These are phyloP conservation scores for Tolypocladium paradoxum DNA, from an alignment of 2,329 filamentous ascomycete genomes.

Conservation along the genomic window DNA sequence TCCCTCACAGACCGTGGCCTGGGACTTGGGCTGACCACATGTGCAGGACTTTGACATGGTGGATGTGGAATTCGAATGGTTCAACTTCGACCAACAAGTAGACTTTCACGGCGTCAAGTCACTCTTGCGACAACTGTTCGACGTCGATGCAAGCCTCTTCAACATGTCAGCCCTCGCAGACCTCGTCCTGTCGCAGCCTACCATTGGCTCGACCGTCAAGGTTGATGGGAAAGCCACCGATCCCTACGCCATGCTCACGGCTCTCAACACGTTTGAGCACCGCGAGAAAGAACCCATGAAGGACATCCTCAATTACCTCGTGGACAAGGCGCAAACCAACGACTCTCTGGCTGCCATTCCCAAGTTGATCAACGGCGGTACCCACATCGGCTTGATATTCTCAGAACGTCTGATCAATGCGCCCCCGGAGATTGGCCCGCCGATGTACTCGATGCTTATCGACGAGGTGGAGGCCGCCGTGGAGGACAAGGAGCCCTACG, in stretches of 20 bases:
- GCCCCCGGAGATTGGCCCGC: constrained; percentile 83
- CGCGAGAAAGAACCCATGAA: constrained; percentile 62
- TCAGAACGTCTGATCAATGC: constrained; percentile 94
- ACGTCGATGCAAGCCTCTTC: constrained; percentile 75
- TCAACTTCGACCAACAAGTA: constrained; percentile 79
- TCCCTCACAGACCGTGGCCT: neutral
- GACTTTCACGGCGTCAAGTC: constrained; percentile 94
- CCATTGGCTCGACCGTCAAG: constrained; percentile 90
- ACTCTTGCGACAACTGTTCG: constrained; percentile 82
- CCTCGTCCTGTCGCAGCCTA: constrained; percentile 74
- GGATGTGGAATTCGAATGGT: constrained; percentile 97
- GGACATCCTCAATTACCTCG: constrained; percentile 61
- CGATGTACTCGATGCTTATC: constrained; percentile 87
- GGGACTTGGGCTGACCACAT: constrained; percentile 5
- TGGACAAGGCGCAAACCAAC: constrained; percentile 41
- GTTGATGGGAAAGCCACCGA: constrained; percentile 91
- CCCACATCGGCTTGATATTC: constrained; percentile 74
- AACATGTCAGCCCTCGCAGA: constrained; percentile 81
- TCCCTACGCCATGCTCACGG: constrained; percentile 84
- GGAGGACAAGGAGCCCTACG: constrained; percentile 83
- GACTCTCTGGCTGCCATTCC: constrained; percentile 45
- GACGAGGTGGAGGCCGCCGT: constrained; percentile 86
- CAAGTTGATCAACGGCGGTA: constrained; percentile 39
- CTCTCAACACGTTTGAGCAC: constrained; percentile 73
- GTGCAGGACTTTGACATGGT: constrained; percentile 77